Percentiles rank a stretch among this genome's conserved stretches.
phyloP scores from a whole-genome alignment of 164 flowering plant genomes.

The Buxus sempervirens region DNA sequence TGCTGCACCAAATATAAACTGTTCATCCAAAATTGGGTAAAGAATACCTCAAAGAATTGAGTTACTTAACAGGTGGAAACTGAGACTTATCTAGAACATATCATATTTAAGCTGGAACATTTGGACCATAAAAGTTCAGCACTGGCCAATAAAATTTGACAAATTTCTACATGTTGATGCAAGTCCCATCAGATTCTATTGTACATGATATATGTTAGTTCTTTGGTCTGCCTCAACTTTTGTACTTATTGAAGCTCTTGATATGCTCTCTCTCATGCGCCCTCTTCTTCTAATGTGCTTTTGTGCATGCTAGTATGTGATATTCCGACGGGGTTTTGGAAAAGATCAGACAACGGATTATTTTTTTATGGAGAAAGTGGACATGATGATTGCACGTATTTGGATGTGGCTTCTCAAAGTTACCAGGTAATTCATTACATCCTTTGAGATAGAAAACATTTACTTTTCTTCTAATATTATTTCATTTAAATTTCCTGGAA shows the following conservation, averaged over 20 bases:
- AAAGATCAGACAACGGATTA: conserved; percentile 73
- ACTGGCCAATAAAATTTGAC: background rate
- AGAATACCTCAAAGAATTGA: background rate
- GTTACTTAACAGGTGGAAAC: no score
- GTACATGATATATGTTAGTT: background rate
- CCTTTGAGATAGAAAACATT: no score
- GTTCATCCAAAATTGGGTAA: background rate
- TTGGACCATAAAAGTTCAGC: background rate
- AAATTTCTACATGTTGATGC: background rate
- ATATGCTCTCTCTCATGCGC: background rate
- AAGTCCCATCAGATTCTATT: background rate
- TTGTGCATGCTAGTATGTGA: conserved; percentile 52
- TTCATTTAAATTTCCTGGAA: background rate
- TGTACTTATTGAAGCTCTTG: background rate
- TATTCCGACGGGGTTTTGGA: conserved; percentile 93
- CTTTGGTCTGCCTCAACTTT: background rate
- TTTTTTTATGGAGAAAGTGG: conserved; percentile 95
- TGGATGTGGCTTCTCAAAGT: conserved; percentile 63
- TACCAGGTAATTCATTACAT: conserved; percentile 51
- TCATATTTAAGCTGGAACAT: background rate
- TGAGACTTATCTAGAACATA: background rate
- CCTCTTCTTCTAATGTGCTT: conserved; percentile 8
- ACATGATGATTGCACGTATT: conserved; percentile 71
- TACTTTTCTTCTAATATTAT: background rate
- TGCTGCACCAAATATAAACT: background rate